phyloP scores from a whole-genome alignment of 2,329 filamentous ascomycete genomes.

The Epichloe sp. region DNA sequence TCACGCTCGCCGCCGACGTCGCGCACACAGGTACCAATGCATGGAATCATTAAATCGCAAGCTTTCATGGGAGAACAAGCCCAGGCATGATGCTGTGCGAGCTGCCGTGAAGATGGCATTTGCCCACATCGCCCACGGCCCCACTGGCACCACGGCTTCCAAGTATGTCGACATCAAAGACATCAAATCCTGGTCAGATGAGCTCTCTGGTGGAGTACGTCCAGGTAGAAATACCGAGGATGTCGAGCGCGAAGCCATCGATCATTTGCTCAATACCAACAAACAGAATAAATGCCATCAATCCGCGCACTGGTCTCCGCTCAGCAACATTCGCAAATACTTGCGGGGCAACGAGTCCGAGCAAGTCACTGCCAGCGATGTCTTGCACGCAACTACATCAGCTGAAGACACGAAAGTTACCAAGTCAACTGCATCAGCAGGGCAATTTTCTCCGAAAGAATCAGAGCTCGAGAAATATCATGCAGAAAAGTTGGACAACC shows the following conservation, averaged over 20 bases:
- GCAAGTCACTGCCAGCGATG: constrained; percentile 10
- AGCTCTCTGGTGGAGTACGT: constrained; percentile 23
- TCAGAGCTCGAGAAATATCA: constrained; percentile 22
- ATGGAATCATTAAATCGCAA: constrained; percentile 30
- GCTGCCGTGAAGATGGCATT: constrained; percentile 28
- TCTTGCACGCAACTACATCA: constrained; percentile 14
- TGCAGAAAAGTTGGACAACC: constrained; percentile 16
- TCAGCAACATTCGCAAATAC: constrained; percentile 22
- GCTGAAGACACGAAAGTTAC: constrained; percentile 3
- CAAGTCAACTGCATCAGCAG: constrained; percentile 25
- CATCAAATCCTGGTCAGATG: constrained; percentile 23
- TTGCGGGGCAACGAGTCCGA: constrained; percentile 12
- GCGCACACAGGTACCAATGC: constrained; percentile 30
- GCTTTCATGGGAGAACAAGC: constrained; percentile 32
- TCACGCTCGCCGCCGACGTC: constrained; percentile 31
- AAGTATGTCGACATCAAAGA: constrained; percentile 24
- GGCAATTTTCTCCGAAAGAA: constrained; percentile 28
- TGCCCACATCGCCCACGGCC: constrained; percentile 20
- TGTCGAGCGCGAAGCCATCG: constrained; percentile 30
- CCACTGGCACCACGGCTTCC: constrained; percentile 18
- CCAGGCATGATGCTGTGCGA: constrained; percentile 21
- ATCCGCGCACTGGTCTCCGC: constrained; percentile 10
- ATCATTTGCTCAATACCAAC: constrained; percentile 27
- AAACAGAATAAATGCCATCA: constrained; percentile 3
- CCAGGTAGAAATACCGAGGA: constrained; percentile 31